Evolutionary conservation across 352 stramenopile genomes (phyloP).

Genomic region (Pythium phragmitis): DNA sequence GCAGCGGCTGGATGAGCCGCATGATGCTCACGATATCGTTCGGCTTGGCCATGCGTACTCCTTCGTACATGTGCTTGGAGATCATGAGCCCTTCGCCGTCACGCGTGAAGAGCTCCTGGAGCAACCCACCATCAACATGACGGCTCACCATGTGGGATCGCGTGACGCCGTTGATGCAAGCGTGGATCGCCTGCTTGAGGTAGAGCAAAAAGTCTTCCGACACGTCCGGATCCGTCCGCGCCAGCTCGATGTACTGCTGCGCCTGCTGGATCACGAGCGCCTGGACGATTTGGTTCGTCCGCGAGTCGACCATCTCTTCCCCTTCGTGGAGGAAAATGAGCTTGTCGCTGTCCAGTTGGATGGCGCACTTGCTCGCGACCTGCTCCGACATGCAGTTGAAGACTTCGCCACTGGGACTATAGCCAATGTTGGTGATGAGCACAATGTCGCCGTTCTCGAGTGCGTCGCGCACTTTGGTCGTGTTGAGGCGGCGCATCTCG

Average conservation of each 20-base stretch:
- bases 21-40: slow-evolving; percentile 92
- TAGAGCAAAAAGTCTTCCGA: slow-evolving; percentile 80
- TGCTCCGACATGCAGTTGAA: slow-evolving; percentile 91
- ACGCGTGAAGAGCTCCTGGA: slow-evolving; percentile 98
- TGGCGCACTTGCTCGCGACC: slow-evolving; percentile 84
- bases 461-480: slow-evolving; percentile 86
- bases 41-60: slow-evolving; percentile 90
- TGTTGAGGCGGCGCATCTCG: slow-evolving; percentile 94
- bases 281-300: slow-evolving; percentile 76
- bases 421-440: slow-evolving; percentile 94
- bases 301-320: slow-evolving; percentile 83
- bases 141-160: slow-evolving; percentile 85
- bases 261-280: slow-evolving; percentile 79
- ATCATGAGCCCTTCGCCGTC: slow-evolving; percentile 97
- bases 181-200: slow-evolving; percentile 81
- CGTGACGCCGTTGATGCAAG: slow-evolving; percentile 82
- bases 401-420: slow-evolving; percentile 94
- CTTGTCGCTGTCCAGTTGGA: slow-evolving; percentile 83
- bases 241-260: slow-evolving; percentile 79
- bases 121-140: slow-evolving; percentile 85
- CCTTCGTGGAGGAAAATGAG: slow-evolving; percentile 90
- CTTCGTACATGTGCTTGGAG: slow-evolving; percentile 96
- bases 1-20: slow-evolving; percentile 85
- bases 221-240: slow-evolving; percentile 45
- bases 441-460: slow-evolving; percentile 95